A percentile compares a stretch with the other conserved stretches of the same genome.
phyloP scores from a whole-genome alignment of 176 grass and related monocot species.

The Phoenix roebelenii region DNA sequence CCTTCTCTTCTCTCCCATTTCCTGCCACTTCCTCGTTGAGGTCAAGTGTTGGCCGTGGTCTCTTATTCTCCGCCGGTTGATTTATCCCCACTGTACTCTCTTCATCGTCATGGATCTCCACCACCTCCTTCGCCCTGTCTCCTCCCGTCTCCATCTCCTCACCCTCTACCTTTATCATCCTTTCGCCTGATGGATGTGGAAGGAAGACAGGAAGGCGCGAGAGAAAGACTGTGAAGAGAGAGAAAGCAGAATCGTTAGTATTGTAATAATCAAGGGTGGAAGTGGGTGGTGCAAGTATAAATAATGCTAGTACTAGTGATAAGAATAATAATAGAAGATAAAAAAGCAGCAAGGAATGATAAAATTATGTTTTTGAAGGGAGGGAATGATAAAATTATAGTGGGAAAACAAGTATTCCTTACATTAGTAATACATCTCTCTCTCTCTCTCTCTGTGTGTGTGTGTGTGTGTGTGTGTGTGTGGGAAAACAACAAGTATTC shows the following conservation, averaged over 20 bases:
- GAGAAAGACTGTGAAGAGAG: conserved; percentile 5
- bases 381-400: conserved; percentile 27
- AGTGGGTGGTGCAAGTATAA: no score
- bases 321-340: conserved; percentile 26
- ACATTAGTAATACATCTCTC: conserved; percentile 36
- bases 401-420: conserved; percentile 53
- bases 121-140: conserved; percentile 34
- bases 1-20: no score
- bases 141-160: conserved; percentile 3
- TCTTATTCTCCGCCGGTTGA: no score
- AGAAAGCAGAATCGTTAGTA: no score
- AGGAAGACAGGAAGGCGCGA: conserved; percentile 37
- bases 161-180: conserved; percentile 21
- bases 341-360: conserved; percentile 14
- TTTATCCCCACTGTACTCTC: conserved; percentile 12
- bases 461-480: no score
- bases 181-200: conserved; percentile 24
- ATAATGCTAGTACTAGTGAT: no score
- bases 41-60: no score
- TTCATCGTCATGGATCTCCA: conserved; percentile 34
- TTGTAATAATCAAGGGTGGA: no score
- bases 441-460: no score
- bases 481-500: conserved; percentile 23
- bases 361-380: conserved; percentile 6
- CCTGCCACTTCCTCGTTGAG: no score